A percentile compares a stretch with the other conserved stretches of the same genome.
Evolutionary conservation across 2,329 filamentous ascomycete genomes (phyloP).

Genomic region (Sporothrix luriei): DNA sequence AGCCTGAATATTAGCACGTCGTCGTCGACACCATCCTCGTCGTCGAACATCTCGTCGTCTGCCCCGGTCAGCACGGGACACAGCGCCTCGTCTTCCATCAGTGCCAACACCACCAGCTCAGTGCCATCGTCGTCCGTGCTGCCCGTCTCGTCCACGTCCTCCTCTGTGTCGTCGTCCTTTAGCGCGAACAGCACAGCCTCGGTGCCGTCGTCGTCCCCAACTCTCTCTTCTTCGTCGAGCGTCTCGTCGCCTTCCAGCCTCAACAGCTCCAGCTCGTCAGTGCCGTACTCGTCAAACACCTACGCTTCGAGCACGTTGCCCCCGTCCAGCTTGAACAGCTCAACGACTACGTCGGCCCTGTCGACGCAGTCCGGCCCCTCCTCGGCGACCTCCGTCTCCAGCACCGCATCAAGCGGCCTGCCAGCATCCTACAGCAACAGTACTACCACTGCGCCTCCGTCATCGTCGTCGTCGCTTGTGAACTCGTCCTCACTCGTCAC

Average conservation of each 20-base stretch:
- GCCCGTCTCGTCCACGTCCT: not conserved
- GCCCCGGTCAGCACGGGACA: not conserved
- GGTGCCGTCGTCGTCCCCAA: not conserved
- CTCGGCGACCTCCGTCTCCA: not conserved
- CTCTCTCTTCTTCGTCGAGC: not conserved
- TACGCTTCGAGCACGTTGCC: not conserved
- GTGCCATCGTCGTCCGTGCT: not conserved
- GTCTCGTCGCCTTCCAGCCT: not conserved
- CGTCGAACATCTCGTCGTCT: constrained; percentile 10
- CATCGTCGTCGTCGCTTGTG: not conserved
- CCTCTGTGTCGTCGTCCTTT: not conserved
- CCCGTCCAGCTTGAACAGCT: not conserved
- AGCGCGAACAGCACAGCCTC: not conserved
- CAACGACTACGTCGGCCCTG: not conserved
- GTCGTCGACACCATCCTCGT: not conserved
- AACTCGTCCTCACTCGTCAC: not conserved
- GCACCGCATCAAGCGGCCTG: not conserved
- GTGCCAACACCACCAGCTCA: constrained; percentile 2
- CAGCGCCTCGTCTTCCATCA: not conserved
- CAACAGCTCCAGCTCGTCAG: constrained; percentile 7
- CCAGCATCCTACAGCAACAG: not conserved
- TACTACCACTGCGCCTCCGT: not conserved
- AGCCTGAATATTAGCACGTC: not conserved
- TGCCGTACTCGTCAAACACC: not conserved
- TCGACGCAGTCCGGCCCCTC: constrained; percentile 14